phyloP scores from a whole-genome alignment of 139 green algal species.

The Tetradesmus lagerheimii region DNA sequence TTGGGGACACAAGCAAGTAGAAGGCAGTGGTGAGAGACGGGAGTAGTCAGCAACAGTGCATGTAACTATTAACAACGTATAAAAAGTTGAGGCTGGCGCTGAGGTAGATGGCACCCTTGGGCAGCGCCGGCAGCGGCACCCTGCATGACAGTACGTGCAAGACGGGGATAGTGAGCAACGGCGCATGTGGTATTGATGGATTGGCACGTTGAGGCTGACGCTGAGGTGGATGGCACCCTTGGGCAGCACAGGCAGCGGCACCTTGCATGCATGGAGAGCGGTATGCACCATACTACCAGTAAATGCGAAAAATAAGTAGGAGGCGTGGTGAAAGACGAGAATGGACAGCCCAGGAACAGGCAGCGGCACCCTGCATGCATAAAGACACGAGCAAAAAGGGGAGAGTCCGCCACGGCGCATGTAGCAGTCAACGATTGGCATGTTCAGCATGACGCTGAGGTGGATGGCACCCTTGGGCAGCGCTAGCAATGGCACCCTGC shows the following conservation, averaged over 20 bases:
- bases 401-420: conserved; percentile 1
- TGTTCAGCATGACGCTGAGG: not conserved
- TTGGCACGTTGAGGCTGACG: not conserved
- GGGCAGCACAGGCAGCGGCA: conserved; percentile 23
- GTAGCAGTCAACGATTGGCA: not conserved
- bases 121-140: not conserved
- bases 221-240: conserved; percentile 10
- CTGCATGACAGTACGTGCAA: not conserved
- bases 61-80: no score
- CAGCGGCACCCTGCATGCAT: conserved; percentile 25
- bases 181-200: not conserved
- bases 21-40: no score
- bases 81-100: no score
- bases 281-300: no score
- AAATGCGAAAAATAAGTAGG: not conserved
- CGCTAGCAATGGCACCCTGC: conserved; percentile 32
- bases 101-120: not conserved
- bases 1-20: no score
- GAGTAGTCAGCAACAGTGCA: no score
- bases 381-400: not conserved
- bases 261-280: not conserved
- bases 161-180: conserved; percentile 2
- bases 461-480: conserved; percentile 24
- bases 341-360: no score
- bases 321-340: no score